Evolutionary conservation across 495 filamentous ascomycete genomes (phyloP), one percentile per base, ranked within the genome.

Genomic region (Penicillium cataractarum): DNA sequence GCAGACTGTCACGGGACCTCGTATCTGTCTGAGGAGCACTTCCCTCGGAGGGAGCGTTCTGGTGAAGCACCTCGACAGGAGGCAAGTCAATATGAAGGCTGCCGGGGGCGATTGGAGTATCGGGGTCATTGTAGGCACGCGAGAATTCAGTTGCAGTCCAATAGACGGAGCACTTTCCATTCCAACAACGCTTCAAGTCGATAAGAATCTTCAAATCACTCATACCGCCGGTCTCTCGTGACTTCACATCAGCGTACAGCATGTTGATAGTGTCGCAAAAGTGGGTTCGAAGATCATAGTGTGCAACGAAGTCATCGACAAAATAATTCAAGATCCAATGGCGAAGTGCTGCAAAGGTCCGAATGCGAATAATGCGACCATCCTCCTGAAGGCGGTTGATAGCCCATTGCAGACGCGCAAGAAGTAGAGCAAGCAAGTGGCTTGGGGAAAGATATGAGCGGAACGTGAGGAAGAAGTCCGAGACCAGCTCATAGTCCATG

Each of bases 301-400:
- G 87, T n/a, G 89, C 83, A 21, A 96, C 87, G 72, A 97, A 99
- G 72, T 99, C 95, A 74, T 98, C 96, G 26, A 90, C 83, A 69
- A 97, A 98, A 71, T 98, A 99, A 69, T 99, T 99, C 64, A 99
- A 76, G 60, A 99, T 93, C 95, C 95, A 99, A 72, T 99, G 95
- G 62, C 95, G 89, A 37, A 98, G 83, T 26, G 96, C 95, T 24
- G 97, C 96, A 78, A 99, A 99, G 0, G 93, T 95, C 51, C 95
- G 88, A 51, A 99, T 96, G 53, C 92, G 85, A 21, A 99, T 96
- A 29, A 98, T 90, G 65, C 90, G 88, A 12, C 95, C 96, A 61
- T 88, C 88, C 68, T 97, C 92, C 68, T 96, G 92, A 37, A 83
- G 75, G 50, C 91, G 84, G 55, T 86, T 84, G 60, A 97, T 82